phyloP scores from a whole-genome alignment of 257 asterid genomes.

The Solanum etuberosum region DNA sequence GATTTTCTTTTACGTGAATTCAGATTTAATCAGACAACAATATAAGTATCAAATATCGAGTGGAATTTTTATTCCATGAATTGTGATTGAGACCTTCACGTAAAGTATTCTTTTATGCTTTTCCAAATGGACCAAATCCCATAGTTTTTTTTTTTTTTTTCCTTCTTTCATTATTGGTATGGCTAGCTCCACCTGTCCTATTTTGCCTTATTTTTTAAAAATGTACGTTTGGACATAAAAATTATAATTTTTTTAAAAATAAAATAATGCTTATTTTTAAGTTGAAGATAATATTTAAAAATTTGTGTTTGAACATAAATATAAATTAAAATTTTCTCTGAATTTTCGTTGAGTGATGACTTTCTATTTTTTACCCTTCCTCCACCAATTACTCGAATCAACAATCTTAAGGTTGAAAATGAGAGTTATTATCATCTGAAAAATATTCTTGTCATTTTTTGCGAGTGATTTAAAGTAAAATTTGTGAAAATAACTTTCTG shows the following conservation, averaged over 20 bases:
- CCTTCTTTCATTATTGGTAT: background rate
- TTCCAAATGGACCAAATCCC: background rate
- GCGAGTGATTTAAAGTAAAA: background rate
- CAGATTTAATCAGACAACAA: background rate
- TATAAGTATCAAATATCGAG: background rate
- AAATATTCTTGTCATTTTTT: background rate
- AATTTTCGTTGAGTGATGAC: background rate
- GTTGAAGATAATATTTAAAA: background rate
- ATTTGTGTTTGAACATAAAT: background rate
- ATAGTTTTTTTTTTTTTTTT: background rate
- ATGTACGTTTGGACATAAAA: background rate
- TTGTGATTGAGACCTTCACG: background rate
- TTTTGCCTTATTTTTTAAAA: background rate
- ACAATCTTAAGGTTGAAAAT: too few relatives aligned
- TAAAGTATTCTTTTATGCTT: background rate
- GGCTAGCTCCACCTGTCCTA: background rate
- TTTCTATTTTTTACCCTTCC: too few relatives aligned
- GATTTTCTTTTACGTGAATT: background rate
- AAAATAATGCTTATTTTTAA: too few relatives aligned
- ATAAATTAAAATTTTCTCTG: background rate
- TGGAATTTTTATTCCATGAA: background rate
- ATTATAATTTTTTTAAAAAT: background rate
- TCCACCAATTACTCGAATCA: fast-evolving
- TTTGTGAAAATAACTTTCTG: background rate
- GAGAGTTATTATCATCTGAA: too few relatives aligned